phyloP scores from a whole-genome alignment of 1,284 basidiomycete species.

The Cutaneotrichosporon sp. region DNA sequence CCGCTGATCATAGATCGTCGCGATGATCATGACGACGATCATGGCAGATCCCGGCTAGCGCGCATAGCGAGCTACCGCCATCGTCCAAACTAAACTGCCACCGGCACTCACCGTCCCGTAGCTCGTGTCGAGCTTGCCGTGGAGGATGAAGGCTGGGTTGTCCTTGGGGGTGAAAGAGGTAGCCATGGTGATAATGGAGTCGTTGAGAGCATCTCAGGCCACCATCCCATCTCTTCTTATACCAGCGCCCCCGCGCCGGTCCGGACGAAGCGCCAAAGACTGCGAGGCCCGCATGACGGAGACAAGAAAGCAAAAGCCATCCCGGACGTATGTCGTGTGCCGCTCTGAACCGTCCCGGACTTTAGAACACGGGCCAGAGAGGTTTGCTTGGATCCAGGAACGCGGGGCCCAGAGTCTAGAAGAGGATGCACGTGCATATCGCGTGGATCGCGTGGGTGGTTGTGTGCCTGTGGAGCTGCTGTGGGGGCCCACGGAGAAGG shows the following conservation, averaged over 20 bases:
- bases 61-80: background rate
- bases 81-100: background rate
- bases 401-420: background rate
- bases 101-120: conserved; percentile 37
- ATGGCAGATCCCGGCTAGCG: background rate
- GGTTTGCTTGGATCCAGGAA: background rate
- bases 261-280: background rate
- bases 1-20: background rate
- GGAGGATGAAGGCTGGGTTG: conserved; percentile 50
- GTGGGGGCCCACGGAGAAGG: background rate
- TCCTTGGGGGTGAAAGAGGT: conserved; percentile 37
- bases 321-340: too few species aligned
- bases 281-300: too few species aligned
- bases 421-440: background rate
- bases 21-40: background rate
- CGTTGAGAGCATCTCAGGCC: background rate
- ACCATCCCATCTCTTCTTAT: background rate
- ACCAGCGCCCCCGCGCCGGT: background rate
- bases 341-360: too few species aligned
- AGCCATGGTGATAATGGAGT: conserved; percentile 11
- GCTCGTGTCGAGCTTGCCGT: conserved; percentile 40
- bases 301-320: too few species aligned
- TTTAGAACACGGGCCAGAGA: too few species aligned
- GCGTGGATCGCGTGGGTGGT: background rate
- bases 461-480: background rate